Evolutionary conservation across 2,329 filamentous ascomycete genomes (phyloP).

Genomic region (Sporothrix schenckii): DNA sequence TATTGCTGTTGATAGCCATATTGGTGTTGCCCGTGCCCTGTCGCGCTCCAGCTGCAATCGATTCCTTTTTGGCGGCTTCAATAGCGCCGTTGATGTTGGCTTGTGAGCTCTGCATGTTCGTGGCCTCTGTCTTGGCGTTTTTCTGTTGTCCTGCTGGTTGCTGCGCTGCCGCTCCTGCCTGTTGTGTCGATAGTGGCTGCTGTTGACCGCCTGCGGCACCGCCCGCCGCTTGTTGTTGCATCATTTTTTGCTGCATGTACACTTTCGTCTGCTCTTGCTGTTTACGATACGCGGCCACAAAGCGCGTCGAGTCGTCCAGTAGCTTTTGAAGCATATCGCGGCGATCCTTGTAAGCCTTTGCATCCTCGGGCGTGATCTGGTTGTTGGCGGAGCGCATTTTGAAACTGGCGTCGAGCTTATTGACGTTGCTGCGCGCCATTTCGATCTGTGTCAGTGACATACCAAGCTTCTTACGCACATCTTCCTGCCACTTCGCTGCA

Average conservation of each 20-base stretch:
- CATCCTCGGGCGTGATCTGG: constrained; percentile 52
- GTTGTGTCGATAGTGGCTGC: constrained; percentile 30
- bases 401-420: constrained; percentile 48
- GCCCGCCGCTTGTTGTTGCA: constrained; percentile 37
- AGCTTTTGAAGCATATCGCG: constrained; percentile 51
- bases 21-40: constrained; percentile 35
- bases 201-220: constrained; percentile 27
- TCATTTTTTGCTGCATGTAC: constrained; percentile 36
- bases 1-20: constrained; percentile 27
- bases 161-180: constrained; percentile 23
- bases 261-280: constrained; percentile 44
- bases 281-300: constrained; percentile 53
- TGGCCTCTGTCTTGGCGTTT: constrained; percentile 41
- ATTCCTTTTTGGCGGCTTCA: constrained; percentile 53
- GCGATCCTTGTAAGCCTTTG: constrained; percentile 49
- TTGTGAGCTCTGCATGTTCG: constrained; percentile 42
- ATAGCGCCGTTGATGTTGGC: constrained; percentile 51
- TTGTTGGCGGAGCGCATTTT: constrained; percentile 51
- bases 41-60: constrained; percentile 40
- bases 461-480: constrained; percentile 53
- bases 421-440: constrained; percentile 47
- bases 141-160: constrained; percentile 32
- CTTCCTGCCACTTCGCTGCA: constrained; percentile 52
- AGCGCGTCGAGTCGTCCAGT: constrained; percentile 52
- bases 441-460: constrained; percentile 57